phyloP scores from a whole-genome alignment of 1,284 basidiomycete species.

The Pseudozyma flocculosa region DNA sequence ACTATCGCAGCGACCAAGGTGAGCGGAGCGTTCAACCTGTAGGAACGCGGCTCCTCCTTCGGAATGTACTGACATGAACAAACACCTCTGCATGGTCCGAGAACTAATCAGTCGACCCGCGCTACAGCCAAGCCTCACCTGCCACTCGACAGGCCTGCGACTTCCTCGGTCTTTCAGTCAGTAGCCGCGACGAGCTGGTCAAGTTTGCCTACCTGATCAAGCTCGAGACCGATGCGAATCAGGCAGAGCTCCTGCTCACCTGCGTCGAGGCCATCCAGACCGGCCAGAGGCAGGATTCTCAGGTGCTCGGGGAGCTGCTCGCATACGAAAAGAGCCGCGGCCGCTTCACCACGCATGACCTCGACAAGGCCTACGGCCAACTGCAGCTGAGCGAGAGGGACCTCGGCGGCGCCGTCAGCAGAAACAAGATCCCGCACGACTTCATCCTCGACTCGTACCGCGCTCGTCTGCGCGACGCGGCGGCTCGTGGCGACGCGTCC shows the following conservation, averaged over 20 bases:
- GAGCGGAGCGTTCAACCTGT: too few species aligned
- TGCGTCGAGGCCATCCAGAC: constrained; percentile 17
- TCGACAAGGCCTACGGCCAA: constrained; percentile 29
- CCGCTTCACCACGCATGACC: constrained; percentile 12
- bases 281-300: constrained; percentile 20
- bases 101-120: too few species aligned
- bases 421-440: constrained; percentile 19
- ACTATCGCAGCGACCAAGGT: constrained; percentile 11
- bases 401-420: constrained; percentile 18
- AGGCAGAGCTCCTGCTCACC: constrained; percentile 15
- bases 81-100: too few species aligned
- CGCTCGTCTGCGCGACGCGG: constrained; percentile 19
- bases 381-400: constrained; percentile 16
- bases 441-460: constrained; percentile 30
- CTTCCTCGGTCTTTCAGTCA: constrained; percentile 17
- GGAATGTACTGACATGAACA: too few species aligned
- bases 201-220: constrained; percentile 35
- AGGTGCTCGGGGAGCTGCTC: constrained; percentile 26
- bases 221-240: constrained; percentile 11
- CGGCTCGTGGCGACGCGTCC: constrained; percentile 19
- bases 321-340: constrained; percentile 28
- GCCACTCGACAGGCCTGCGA: constrained; percentile 13
- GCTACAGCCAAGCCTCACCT: too few species aligned
- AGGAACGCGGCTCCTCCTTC: too few species aligned
- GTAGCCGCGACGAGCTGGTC: constrained; percentile 26